A percentile compares a stretch with the other conserved stretches of the same genome.
Evolutionary conservation across 768 basidiomycete genomes (phyloP).

Genomic region (Clavulina sp.): DNA sequence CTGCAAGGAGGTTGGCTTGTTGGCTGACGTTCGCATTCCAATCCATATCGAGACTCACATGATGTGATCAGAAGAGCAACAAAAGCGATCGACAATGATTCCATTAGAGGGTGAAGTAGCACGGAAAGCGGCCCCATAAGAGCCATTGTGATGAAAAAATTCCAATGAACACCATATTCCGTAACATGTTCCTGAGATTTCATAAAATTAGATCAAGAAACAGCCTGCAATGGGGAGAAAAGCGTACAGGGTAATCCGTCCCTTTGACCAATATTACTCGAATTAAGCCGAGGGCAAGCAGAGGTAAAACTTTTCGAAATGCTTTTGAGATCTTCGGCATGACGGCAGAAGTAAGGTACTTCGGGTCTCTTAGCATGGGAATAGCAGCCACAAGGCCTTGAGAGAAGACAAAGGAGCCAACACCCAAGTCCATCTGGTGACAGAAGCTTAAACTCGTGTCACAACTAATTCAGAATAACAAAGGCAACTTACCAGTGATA

Average conservation of each 20-base stretch:
- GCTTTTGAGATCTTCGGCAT: slow-evolving; percentile 33
- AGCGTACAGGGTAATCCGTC: slow-evolving; percentile 74
- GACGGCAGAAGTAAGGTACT: slow-evolving; percentile 31
- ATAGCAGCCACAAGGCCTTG: slow-evolving; percentile 85
- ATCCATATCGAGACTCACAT: slow-evolving; percentile 14
- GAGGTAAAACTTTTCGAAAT: slow-evolving; percentile 42
- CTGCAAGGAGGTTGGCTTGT: slow-evolving; percentile 26
- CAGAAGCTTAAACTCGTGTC: not conserved
- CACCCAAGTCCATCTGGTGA: slow-evolving; percentile 87
- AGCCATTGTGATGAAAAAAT: slow-evolving; percentile 91
- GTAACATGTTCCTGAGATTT: slow-evolving; percentile 67
- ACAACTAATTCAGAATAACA: not conserved
- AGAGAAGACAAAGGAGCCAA: slow-evolving; percentile 94
- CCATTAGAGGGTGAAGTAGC: slow-evolving; percentile 47
- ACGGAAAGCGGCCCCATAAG: slow-evolving; percentile 59
- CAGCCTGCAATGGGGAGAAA: not conserved
- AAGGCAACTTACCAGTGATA: slow-evolving; percentile 53
- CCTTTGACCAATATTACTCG: slow-evolving; percentile 81
- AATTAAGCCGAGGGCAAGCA: slow-evolving; percentile 55
- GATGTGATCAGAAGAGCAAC: slow-evolving; percentile 45
- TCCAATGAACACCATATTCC: slow-evolving; percentile 97
- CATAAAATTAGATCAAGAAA: not conserved
- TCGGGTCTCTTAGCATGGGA: slow-evolving; percentile 49
- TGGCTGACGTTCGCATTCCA: not conserved
- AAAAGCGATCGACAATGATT: slow-evolving; percentile 36